phyloP scores from a whole-genome alignment of 2,329 filamentous ascomycete species.

The Elsinoe perseae region DNA sequence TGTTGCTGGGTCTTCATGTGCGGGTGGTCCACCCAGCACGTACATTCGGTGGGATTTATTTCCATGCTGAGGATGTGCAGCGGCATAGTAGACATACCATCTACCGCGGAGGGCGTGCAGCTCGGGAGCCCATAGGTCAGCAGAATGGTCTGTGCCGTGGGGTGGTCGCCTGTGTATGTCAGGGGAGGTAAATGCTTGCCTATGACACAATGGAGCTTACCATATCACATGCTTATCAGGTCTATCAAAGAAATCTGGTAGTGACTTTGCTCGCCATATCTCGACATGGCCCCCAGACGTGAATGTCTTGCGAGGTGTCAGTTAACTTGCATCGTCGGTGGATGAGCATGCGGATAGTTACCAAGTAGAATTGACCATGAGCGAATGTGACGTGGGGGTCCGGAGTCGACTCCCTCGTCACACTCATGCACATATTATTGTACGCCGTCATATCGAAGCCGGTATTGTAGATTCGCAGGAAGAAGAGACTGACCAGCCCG shows the following conservation, averaged over 20 bases:
- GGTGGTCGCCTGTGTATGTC: conserved; percentile 32
- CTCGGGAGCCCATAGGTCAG: conserved; percentile 50
- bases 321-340: too few relatives aligned
- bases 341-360: conserved; percentile 17
- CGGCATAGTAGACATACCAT: conserved; percentile 50
- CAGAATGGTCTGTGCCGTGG: conserved; percentile 37
- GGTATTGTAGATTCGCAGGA: neutral
- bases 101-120: conserved; percentile 43
- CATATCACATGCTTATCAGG: conserved; percentile 35
- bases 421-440: conserved; percentile 35
- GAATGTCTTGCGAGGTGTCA: conserved; percentile 30
- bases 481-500: conserved; percentile 6
- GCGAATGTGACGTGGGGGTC: conserved; percentile 40
- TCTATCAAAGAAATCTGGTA: conserved; percentile 35
- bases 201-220: conserved; percentile 20
- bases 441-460: conserved; percentile 20
- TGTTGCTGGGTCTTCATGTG: conserved; percentile 25
- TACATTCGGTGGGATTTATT: conserved; percentile 41
- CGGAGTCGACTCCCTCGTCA: conserved; percentile 35
- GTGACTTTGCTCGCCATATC: conserved; percentile 36
- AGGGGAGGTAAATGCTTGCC: neutral
- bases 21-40: conserved; percentile 37
- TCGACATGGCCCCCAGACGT: conserved; percentile 39
- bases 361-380: conserved; percentile 39
- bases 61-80: conserved; percentile 35